Percentiles rank a stretch among this genome's conserved stretches.
phyloP scores from a whole-genome alignment of 2,329 filamentous ascomycete species.

The Dothideomycetes sp. region DNA sequence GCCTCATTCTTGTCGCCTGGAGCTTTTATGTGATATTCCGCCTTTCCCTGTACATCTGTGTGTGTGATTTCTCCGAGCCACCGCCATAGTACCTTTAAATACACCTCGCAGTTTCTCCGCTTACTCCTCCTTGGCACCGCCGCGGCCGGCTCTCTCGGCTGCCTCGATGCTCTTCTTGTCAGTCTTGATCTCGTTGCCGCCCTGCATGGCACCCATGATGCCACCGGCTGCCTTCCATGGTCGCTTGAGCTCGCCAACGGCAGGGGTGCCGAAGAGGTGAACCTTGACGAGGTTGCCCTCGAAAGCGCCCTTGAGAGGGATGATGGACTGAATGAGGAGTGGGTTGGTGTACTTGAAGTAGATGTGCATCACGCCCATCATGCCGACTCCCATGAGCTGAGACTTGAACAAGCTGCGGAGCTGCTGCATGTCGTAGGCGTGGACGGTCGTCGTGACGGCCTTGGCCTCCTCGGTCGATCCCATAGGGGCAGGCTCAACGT shows the following conservation, averaged over 20 bases:
- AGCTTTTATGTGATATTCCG: conserved; percentile 2
- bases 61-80: neutral
- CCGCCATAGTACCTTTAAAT: neutral
- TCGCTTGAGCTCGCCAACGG: conserved; percentile 81
- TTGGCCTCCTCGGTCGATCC: conserved; percentile 90
- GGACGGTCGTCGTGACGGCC: conserved; percentile 89
- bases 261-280: conserved; percentile 77
- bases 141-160: conserved; percentile 38
- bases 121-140: conserved; percentile 43
- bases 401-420: conserved; percentile 76
- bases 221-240: conserved; percentile 84
- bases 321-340: conserved; percentile 95
- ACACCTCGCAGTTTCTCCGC: neutral
- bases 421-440: conserved; percentile 86
- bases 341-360: conserved; percentile 99
- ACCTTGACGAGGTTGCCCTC: conserved; percentile 97
- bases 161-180: conserved; percentile 54
- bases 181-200: conserved; percentile 66
- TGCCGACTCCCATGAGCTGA: conserved; percentile 90
- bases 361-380: conserved; percentile 98
- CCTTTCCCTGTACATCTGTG: neutral
- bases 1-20: too few species aligned
- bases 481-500: conserved; percentile 91
- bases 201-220: conserved; percentile 64
- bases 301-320: conserved; percentile 89